Evolutionary conservation across 768 basidiomycete species (phyloP).

Genomic region (Russula earlei): DNA sequence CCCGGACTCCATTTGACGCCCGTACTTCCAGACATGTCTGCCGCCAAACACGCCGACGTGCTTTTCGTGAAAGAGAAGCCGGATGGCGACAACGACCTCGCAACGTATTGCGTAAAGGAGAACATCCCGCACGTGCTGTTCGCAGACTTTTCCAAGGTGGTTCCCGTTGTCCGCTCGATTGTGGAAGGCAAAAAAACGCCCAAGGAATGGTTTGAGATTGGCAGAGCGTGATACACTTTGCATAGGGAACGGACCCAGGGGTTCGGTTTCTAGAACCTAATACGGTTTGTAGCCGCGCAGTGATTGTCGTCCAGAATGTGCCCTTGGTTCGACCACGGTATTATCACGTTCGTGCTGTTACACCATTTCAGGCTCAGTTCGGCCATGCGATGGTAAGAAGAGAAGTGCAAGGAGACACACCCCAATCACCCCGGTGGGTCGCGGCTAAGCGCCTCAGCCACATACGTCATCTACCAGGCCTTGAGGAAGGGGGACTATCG

Average conservation of each 20-base stretch:
- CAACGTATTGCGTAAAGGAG: slow-evolving; percentile 69
- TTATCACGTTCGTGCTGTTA: background rate
- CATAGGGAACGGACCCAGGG: too few species aligned
- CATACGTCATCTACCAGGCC: slow-evolving; percentile 4
- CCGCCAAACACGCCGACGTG: slow-evolving; percentile 84
- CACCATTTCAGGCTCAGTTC: background rate
- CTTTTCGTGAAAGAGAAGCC: slow-evolving; percentile 86
- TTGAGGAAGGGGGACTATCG: background rate
- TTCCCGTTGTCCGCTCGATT: slow-evolving; percentile 52
- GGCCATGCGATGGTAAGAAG: background rate
- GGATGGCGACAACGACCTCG: slow-evolving; percentile 78
- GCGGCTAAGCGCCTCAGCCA: background rate
- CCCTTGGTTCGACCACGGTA: background rate
- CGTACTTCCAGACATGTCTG: slow-evolving; percentile 64
- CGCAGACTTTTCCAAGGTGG: slow-evolving; percentile 54
- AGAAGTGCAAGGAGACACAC: too few species aligned
- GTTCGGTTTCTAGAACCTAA: too few species aligned
- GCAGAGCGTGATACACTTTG: slow-evolving; percentile 14
- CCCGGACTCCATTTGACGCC: background rate
- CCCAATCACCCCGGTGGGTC: too few species aligned
- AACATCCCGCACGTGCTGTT: slow-evolving; percentile 77
- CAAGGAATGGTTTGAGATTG: slow-evolving; percentile 35
- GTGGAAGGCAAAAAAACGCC: slow-evolving; percentile 61
- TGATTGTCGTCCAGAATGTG: too few species aligned
- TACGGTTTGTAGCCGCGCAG: too few species aligned